These are phyloP conservation scores for Monilinia vaccinii-corymbosi DNA, from an alignment of 2,329 filamentous ascomycete species.

Conservation along the genomic window DNA sequence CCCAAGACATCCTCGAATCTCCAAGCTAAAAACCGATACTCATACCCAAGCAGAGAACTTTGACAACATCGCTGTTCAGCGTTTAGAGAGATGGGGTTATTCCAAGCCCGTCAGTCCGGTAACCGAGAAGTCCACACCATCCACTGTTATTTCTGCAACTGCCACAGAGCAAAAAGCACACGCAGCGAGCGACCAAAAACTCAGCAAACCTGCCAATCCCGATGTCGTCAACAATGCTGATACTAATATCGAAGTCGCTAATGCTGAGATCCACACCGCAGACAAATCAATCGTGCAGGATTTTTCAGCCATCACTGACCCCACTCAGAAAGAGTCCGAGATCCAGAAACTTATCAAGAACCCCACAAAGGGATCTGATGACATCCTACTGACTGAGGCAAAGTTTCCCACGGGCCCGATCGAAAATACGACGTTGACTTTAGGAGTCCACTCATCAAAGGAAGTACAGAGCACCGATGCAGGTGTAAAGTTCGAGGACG, in stretches of 20 bases:
- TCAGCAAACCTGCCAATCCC: background rate
- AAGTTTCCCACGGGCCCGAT: too few relatives aligned
- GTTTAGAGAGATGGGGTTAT: too few relatives aligned
- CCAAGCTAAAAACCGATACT: too few relatives aligned
- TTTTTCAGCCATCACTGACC: background rate
- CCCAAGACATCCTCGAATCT: too few relatives aligned
- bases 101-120: too few relatives aligned
- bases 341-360: background rate
- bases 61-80: too few relatives aligned
- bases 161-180: background rate
- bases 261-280: background rate
- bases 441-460: rapidly evolving
- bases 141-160: too few relatives aligned
- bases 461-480: background rate
- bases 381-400: too few relatives aligned
- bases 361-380: too few relatives aligned
- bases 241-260: background rate
- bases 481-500: background rate
- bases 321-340: background rate
- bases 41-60: too few relatives aligned
- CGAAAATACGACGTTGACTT: too few relatives aligned
- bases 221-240: too few relatives aligned
- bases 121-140: background rate
- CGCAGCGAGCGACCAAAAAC: background rate
- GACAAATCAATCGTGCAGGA: background rate